These are phyloP conservation scores for Puccinia polysora DNA, from an alignment of 1,284 basidiomycete species.

Conservation along the genomic window DNA sequence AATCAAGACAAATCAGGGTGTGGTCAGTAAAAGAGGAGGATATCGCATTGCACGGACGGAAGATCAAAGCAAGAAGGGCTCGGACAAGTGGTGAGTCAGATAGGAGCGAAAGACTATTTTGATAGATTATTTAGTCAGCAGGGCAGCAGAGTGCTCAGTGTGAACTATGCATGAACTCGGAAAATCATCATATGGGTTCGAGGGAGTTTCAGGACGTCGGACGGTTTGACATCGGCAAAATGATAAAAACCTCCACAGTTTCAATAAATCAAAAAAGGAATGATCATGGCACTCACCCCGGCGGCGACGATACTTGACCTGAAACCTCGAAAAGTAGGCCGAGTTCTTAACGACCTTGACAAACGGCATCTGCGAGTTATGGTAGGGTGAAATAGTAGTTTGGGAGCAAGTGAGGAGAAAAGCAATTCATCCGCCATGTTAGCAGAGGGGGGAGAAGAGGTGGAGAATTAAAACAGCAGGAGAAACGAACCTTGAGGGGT, in stretches of 20 bases:
- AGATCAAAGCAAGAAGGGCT: neutral
- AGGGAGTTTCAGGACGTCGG: too few species aligned
- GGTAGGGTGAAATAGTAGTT: too few species aligned
- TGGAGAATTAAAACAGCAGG: too few species aligned
- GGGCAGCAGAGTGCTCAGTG: slow-evolving; percentile 20
- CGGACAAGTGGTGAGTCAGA: slow-evolving; percentile 8
- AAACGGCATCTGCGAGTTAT: slow-evolving; percentile 52
- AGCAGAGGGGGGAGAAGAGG: too few species aligned
- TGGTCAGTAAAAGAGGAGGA: neutral
- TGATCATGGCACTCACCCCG: slow-evolving; percentile 54
- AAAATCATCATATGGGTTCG: slow-evolving; percentile 19
- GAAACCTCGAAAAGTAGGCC: slow-evolving; percentile 54
- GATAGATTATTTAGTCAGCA: slow-evolving; percentile 34
- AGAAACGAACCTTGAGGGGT: too few species aligned
- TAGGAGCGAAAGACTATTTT: slow-evolving; percentile 44
- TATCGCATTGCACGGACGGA: neutral
- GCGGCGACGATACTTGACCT: slow-evolving; percentile 64
- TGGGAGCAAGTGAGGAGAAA: too few species aligned
- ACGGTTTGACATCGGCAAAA: too few species aligned
- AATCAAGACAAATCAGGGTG: neutral
- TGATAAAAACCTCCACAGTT: too few species aligned
- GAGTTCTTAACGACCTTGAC: slow-evolving; percentile 53
- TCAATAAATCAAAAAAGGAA: neutral
- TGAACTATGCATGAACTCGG: slow-evolving; percentile 44
- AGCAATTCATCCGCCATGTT: too few species aligned